phyloP scores from a whole-genome alignment of 495 filamentous ascomycete genomes.

The Pseudoneurospora amorphoporcata region DNA sequence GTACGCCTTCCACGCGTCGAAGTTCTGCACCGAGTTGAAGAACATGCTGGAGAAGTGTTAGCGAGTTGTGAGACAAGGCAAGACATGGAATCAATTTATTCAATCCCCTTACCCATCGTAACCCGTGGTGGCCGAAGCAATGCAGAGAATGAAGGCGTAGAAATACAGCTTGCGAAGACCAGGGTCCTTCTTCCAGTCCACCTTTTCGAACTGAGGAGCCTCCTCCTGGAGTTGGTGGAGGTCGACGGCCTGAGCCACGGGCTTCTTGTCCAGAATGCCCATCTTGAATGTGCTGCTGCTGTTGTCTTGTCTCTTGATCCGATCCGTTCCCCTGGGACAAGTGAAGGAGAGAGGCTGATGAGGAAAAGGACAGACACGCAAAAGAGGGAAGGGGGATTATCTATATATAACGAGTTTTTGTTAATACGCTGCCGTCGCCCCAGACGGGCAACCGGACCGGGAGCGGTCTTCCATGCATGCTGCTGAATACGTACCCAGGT shows the following conservation, averaged over 20 bases:
- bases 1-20: constrained; percentile 39
- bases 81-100: not conserved
- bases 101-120: constrained; percentile 47
- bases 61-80: not conserved
- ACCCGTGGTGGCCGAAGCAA: constrained; percentile 55
- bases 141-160: constrained; percentile 45
- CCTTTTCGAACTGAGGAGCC: constrained; percentile 47
- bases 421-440: not conserved
- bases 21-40: constrained; percentile 45
- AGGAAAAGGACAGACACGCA: constrained; percentile 4
- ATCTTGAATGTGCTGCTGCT: constrained; percentile 10
- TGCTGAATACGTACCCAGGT: not conserved
- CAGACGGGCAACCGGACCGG: constrained; percentile 20
- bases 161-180: constrained; percentile 53
- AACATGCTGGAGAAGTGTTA: constrained; percentile 34
- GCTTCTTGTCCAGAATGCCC: constrained; percentile 27
- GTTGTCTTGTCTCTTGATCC: constrained; percentile 7
- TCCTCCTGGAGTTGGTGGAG: constrained; percentile 34
- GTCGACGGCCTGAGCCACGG: constrained; percentile 18
- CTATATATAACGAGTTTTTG: constrained; percentile 9
- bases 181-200: constrained; percentile 49
- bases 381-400: constrained; percentile 10
- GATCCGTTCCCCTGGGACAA: constrained; percentile 15
- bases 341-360: constrained; percentile 8
- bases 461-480: constrained; percentile 7